Evolutionary conservation across 2,329 filamentous ascomycete genomes (phyloP), one percentile per base, ranked within the genome.

Genomic region (Diaporthe batatas): DNA sequence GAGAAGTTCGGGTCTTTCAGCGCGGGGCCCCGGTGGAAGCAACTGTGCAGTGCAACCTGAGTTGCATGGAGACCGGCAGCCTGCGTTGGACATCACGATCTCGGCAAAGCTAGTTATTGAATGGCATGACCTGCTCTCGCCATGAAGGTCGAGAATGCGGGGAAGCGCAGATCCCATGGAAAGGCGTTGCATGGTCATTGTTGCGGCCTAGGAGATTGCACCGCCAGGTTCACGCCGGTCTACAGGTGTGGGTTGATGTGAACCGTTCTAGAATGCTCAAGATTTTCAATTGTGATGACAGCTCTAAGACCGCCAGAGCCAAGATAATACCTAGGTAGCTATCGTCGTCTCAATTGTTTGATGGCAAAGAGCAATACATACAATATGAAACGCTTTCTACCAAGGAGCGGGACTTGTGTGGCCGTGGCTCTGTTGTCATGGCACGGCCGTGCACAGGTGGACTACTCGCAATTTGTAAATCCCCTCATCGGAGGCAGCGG

Each of bases 401-500:
- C 2, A 1, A 29, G 12, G 6, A 54, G 12, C 36, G 14, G 8
- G 16, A 32, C 18, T 23, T 42, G 42, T 12, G 44, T 73, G 25
- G 29, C 44, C 23, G 29, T 44, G 1, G 23, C 49, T 12, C n/a
- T 68, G 8, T 10, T 49, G 29, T 44, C 32, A 2, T 3, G 34
- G 18, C 16, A 47, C 14, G 42, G 23, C 44, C 29, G 36, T n/a
- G 69, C 69, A 1, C 54, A 68, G 25, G 58, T 58, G 12, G 62
- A 73, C 39, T 73, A 72, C 16, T 73, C 72, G 6, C 69, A 72
- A 68, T 73, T 57, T n/a, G 72, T 73, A 10, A 86, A 88, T 73
- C 84, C 83, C 0, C 86, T 88, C 70, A 86, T 88, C 58, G 86
- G 86, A 1, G 83, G 85, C 16, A 83, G 86, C 75, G 86, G 86